Evolutionary conservation across 331 rosid species (phyloP).

Genomic region (Quercus lobata): DNA sequence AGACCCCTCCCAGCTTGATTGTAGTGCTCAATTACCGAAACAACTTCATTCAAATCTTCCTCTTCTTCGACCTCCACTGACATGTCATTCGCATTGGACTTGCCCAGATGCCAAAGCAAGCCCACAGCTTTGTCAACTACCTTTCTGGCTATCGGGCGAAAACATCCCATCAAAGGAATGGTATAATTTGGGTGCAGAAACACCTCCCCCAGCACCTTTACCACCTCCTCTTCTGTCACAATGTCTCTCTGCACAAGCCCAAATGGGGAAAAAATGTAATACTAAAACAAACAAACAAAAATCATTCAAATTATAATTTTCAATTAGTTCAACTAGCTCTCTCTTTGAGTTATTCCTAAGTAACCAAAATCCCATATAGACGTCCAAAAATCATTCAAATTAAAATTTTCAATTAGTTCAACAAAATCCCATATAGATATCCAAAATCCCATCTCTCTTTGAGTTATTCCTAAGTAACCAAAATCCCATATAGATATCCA

Average conservation of each 20-base stretch:
- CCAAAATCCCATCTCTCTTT: too few species aligned
- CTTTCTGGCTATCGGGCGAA: too few species aligned
- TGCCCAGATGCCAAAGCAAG: too few species aligned
- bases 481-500: too few species aligned
- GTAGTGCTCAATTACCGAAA: constrained; percentile 45
- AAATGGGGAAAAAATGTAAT: not conserved
- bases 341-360: not conserved
- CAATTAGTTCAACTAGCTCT: not conserved
- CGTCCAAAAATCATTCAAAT: too few species aligned
- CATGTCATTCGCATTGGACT: constrained; percentile 29
- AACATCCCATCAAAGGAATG: too few species aligned
- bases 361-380: too few species aligned
- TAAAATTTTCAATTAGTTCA: too few species aligned
- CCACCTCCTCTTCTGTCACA: constrained; percentile 61
- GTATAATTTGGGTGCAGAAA: too few species aligned
- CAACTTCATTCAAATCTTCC: constrained; percentile 35
- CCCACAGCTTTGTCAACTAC: too few species aligned
- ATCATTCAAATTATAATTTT: not conserved
- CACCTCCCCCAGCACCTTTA: constrained; percentile 45
- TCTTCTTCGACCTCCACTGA: constrained; percentile 21
- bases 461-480: too few species aligned
- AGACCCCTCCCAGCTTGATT: constrained; percentile 51
- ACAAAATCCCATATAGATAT: too few species aligned
- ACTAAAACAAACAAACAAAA: not conserved
- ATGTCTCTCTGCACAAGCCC: constrained; percentile 32